These are phyloP conservation scores for Schizonepeta tenuifolia DNA, from an alignment of 257 asterid genomes.

Conservation along the genomic window DNA sequence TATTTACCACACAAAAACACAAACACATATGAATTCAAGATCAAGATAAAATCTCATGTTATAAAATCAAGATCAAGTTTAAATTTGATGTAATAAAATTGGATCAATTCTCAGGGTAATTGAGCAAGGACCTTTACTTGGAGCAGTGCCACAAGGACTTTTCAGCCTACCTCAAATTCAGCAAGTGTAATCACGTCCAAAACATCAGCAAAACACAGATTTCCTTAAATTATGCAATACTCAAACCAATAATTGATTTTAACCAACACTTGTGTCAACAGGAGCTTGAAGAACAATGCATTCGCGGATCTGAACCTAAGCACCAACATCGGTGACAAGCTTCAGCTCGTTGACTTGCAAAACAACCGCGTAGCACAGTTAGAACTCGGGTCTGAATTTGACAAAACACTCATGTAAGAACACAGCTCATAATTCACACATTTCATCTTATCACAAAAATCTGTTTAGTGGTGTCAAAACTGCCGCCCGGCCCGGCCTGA, in stretches of 20 bases:
- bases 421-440: not conserved
- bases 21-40: conserved; percentile 1
- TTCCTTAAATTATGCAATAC: not conserved
- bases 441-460: not conserved
- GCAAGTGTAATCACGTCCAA: conserved; percentile 86
- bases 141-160: conserved; percentile 63
- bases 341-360: conserved; percentile 74
- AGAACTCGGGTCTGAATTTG: conserved; percentile 73
- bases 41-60: conserved; percentile 17
- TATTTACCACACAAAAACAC: conserved; percentile 2
- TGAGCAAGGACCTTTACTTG: conserved; percentile 74
- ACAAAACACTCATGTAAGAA: conserved; percentile 67
- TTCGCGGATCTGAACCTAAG: conserved; percentile 66
- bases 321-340: conserved; percentile 51
- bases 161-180: conserved; percentile 77
- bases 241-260: not conserved
- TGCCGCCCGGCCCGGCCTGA: too few species aligned
- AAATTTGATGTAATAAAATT: conserved; percentile 28
- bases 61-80: conserved; percentile 20
- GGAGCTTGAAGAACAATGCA: conserved; percentile 78
- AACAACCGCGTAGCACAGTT: conserved; percentile 64
- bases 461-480: too few species aligned
- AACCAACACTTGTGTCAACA: conserved; percentile 37
- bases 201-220: not conserved
- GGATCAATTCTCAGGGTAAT: conserved; percentile 55